phyloP scores from a whole-genome alignment of 2,329 filamentous ascomycete species.

The Amesomyces nigricolor region DNA sequence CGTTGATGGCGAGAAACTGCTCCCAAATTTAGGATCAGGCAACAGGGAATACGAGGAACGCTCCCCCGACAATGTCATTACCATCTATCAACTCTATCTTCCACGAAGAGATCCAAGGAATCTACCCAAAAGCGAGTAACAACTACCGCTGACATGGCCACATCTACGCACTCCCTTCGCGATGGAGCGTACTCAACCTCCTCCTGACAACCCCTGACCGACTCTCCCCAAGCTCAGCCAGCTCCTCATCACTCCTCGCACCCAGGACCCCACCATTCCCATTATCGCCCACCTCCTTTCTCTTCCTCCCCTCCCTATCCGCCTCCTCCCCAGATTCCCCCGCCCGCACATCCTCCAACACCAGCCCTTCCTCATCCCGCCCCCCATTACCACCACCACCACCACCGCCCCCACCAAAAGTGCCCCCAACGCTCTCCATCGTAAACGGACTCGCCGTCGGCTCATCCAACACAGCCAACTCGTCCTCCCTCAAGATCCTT shows the following conservation, averaged over 20 bases:
- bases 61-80: not conserved
- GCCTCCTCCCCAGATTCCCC: slow-evolving; percentile 5
- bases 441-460: slow-evolving; percentile 70
- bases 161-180: slow-evolving; percentile 10
- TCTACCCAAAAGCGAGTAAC: not conserved
- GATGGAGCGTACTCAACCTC: slow-evolving; percentile 15
- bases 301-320: slow-evolving; percentile 5
- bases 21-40: no score
- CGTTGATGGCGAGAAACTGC: no score
- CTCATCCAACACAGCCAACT: slow-evolving; percentile 61
- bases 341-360: slow-evolving; percentile 11
- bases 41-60: no score
- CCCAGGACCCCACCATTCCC: slow-evolving; percentile 6
- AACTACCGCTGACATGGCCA: not conserved
- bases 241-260: slow-evolving; percentile 29
- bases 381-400: not conserved
- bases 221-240: slow-evolving; percentile 35
- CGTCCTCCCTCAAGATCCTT: slow-evolving; percentile 51
- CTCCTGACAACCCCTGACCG: slow-evolving; percentile 13
- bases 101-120: not conserved
- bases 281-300: not conserved
- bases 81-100: not conserved
- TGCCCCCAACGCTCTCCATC: slow-evolving; percentile 68
- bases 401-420: slow-evolving; percentile 39
- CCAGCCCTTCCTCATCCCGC: not conserved